Percentiles rank a stretch among this genome's conserved stretches.
Conservation (phyloP, 1,284 basidiomycete genomes). For the Trametes versicolor region DNA sequence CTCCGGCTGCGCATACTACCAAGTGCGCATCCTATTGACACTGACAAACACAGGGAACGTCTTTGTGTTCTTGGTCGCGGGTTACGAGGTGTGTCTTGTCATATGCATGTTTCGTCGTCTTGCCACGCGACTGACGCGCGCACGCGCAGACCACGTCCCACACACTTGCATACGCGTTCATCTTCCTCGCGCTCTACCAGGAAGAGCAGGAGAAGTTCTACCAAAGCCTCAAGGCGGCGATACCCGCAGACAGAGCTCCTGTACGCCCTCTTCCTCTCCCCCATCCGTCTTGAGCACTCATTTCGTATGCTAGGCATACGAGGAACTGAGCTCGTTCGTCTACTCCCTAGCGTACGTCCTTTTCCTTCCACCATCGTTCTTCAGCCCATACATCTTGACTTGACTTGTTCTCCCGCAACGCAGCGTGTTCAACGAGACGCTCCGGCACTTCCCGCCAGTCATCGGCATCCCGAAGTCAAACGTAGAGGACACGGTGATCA, state of each 20-base stretch:
- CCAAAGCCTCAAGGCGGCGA: constrained; percentile 47
- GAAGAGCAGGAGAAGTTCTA: constrained; percentile 70
- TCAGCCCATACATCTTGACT: too few relatives aligned
- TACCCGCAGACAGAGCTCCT: constrained; percentile 16
- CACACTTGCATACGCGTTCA: constrained; percentile 67
- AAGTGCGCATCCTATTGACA: too few relatives aligned
- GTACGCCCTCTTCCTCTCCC: constrained; percentile 11
- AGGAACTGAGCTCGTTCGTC: constrained; percentile 24
- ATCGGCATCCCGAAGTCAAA: constrained; percentile 52
- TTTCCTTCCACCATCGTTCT: too few relatives aligned
- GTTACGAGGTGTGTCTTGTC: constrained; percentile 64
- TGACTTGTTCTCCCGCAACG: too few relatives aligned
- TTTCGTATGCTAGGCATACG: constrained; percentile 35
- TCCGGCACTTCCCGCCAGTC: constrained; percentile 69
- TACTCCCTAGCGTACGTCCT: constrained; percentile 36
- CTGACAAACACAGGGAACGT: constrained; percentile 55
- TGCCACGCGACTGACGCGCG: constrained; percentile 29
- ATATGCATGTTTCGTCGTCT: background rate
- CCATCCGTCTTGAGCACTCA: too few relatives aligned
- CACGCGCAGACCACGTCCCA: constrained; percentile 58
- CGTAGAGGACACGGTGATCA: constrained; percentile 57
- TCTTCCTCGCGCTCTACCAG: constrained; percentile 60
- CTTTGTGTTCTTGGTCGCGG: constrained; percentile 55
- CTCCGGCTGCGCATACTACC: too few relatives aligned
- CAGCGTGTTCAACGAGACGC: constrained; percentile 67